phyloP scores from a whole-genome alignment of 2,329 filamentous ascomycete genomes.

The Microascus cirrosus region DNA sequence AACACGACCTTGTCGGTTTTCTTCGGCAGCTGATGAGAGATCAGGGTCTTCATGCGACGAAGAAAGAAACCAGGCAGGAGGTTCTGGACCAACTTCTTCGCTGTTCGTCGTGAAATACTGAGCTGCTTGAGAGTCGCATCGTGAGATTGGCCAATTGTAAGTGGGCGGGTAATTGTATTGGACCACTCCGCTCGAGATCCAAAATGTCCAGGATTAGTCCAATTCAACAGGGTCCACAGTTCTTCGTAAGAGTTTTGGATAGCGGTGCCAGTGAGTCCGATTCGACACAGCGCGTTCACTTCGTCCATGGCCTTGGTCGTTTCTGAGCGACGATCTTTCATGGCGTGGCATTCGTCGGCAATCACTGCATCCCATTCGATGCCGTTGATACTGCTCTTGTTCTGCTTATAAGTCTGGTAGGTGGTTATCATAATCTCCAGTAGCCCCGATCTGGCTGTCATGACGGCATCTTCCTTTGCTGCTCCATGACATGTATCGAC shows the following conservation, averaged over 20 bases:
- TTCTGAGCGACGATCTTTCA: conserved; percentile 71
- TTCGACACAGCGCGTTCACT: conserved; percentile 81
- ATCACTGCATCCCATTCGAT: conserved; percentile 90
- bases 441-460: conserved; percentile 62
- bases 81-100: conserved; percentile 74
- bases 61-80: conserved; percentile 84
- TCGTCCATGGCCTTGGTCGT: conserved; percentile 81
- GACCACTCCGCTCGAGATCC: conserved; percentile 64
- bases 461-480: conserved; percentile 56
- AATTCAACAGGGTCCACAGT: conserved; percentile 90
- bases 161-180: conserved; percentile 61
- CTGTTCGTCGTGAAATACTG: conserved; percentile 68
- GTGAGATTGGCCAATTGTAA: conserved; percentile 84
- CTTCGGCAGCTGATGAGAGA: conserved; percentile 84
- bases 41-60: conserved; percentile 83
- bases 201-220: conserved; percentile 77
- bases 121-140: conserved; percentile 79
- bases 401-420: conserved; percentile 79
- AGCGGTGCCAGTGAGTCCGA: conserved; percentile 87
- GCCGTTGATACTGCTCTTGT: conserved; percentile 63
- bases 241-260: conserved; percentile 99
- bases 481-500: conserved; percentile 69
- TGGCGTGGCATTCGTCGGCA: conserved; percentile 83
- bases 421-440: conserved; percentile 91
- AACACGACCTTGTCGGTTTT: conserved; percentile 94